Percentiles rank a stretch among this genome's conserved stretches.
Evolutionary conservation across 2,329 filamentous ascomycete species (phyloP).

Genomic region (Colletotrichum lindemuthianum): DNA sequence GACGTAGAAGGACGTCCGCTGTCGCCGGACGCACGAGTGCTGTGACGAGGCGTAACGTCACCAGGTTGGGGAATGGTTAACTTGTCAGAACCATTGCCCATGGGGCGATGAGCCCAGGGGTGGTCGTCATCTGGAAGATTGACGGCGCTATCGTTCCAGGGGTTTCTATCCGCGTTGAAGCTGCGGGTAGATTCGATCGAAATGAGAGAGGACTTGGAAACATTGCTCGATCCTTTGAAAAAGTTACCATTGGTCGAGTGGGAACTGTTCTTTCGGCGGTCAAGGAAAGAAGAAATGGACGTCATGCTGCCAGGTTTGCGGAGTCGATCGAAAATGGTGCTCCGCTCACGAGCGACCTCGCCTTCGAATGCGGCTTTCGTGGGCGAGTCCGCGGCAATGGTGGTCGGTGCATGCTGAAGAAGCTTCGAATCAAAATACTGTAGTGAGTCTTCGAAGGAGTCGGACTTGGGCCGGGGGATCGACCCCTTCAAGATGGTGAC

Average conservation of each 20-base stretch:
- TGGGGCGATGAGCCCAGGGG: slow-evolving; percentile 70
- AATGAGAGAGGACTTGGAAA: slow-evolving; percentile 94
- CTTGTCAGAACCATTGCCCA: slow-evolving; percentile 74
- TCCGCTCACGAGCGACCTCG: slow-evolving; percentile 80
- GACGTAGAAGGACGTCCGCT: slow-evolving; percentile 93
- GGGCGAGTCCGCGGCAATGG: slow-evolving; percentile 85
- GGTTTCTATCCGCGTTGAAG: slow-evolving; percentile 89
- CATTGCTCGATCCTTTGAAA: slow-evolving; percentile 92
- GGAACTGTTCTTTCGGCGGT: slow-evolving; percentile 92
- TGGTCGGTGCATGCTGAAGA: slow-evolving; percentile 87
- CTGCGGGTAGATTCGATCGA: slow-evolving; percentile 96
- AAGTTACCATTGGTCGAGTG: slow-evolving; percentile 84
- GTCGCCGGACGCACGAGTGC: slow-evolving; percentile 85
- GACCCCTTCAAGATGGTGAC: slow-evolving; percentile 87
- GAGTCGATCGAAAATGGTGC: slow-evolving; percentile 89
- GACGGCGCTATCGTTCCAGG: slow-evolving; percentile 97
- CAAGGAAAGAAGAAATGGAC: slow-evolving; percentile 94
- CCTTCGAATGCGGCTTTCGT: slow-evolving; percentile 87
- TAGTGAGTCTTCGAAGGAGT: slow-evolving; percentile 96
- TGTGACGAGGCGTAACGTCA: slow-evolving; percentile 86
- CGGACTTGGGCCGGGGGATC: slow-evolving; percentile 98
- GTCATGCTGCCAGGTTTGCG: slow-evolving; percentile 95
- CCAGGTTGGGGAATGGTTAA: slow-evolving; percentile 76
- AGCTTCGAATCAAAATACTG: slow-evolving; percentile 98
- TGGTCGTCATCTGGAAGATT: slow-evolving; percentile 91